Evolutionary conservation across 75 land plant species (phyloP), one percentile per base, ranked within the genome.

Genomic region (Larix kaempferi): DNA sequence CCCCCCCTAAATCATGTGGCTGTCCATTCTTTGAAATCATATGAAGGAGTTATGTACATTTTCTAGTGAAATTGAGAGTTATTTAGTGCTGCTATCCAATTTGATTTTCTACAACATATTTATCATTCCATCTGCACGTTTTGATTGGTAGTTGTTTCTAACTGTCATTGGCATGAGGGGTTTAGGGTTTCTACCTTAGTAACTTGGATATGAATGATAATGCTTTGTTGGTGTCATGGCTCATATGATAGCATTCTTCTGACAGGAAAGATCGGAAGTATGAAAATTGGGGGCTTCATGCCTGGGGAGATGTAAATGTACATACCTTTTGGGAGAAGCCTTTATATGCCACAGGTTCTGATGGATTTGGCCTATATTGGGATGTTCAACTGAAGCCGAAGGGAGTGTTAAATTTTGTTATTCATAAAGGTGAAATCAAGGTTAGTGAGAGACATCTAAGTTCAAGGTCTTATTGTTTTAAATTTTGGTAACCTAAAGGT

Each of bases 351-450:
- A 16, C 78, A n/a, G 88, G 88, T 12, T 65, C 35, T 12, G 83
- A 84, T 67, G 86, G 73, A 2, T 87, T 80, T 78, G 87, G 87
- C 11, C 75, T 87, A 3, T 87, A 74, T 63, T 87, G 88, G 88
- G 88, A 87, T 69, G 76, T 87, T 59, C n/a, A 66, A 7, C 39
- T 35, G 15, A 54, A 77, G 39, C 26, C 29, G 3, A 22, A 59
- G 21, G 88, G 64, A 19, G 41, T 59, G 14, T 23, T 87, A 73
- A 74, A 84, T 57, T 87, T 87, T 39, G 16, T 65, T 54, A 64
- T 87, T 64, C 88, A 87, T 59, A 52, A 80, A 55, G 84, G 83
- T 39, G 76, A 81, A 17, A 49, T 33, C 15, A 78, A 87, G 88
- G 88, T 87, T 64, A 15, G 76, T 39, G 14, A n/a, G 27, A 17